Evolutionary conservation across 352 stramenopile genomes (phyloP).

Genomic region (Globisporangium paroecandrum): DNA sequence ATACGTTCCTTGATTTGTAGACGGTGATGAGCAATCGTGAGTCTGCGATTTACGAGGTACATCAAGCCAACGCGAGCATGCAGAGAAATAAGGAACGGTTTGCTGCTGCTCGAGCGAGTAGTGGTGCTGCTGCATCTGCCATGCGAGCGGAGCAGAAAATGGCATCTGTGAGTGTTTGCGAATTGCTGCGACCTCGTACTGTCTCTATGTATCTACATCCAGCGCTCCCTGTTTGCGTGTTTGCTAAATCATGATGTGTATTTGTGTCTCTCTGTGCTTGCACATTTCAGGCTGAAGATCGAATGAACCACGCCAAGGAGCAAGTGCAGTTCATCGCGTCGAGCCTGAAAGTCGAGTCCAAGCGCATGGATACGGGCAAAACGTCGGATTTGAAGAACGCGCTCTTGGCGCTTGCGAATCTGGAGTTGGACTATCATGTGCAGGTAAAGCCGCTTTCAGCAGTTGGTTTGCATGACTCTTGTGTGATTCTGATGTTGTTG

Average conservation of each 20-base stretch:
- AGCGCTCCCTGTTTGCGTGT: background rate
- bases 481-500: slow-evolving; percentile 1
- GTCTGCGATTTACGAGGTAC: slow-evolving; percentile 80
- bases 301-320: slow-evolving; percentile 84
- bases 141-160: slow-evolving; percentile 89
- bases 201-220: background rate
- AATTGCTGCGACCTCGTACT: background rate
- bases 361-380: slow-evolving; percentile 78
- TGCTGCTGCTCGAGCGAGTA: slow-evolving; percentile 78
- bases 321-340: slow-evolving; percentile 87
- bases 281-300: slow-evolving; percentile 58
- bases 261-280: slow-evolving; percentile 2
- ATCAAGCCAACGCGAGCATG: slow-evolving; percentile 88
- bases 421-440: slow-evolving; percentile 79
- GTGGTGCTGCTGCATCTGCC: slow-evolving; percentile 74
- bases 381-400: slow-evolving; percentile 76
- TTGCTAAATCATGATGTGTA: background rate
- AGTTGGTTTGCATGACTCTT: background rate
- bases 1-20: slow-evolving; percentile 23
- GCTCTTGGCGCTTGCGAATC: slow-evolving; percentile 69
- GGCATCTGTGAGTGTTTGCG: slow-evolving; percentile 47
- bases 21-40: slow-evolving; percentile 86
- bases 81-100: slow-evolving; percentile 88
- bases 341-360: slow-evolving; percentile 83
- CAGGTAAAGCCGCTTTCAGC: slow-evolving; percentile 35